A percentile compares a stretch with the other conserved stretches of the same genome.
phyloP scores from a whole-genome alignment of 768 basidiomycete species.

The Hemileccinum impolitum region DNA sequence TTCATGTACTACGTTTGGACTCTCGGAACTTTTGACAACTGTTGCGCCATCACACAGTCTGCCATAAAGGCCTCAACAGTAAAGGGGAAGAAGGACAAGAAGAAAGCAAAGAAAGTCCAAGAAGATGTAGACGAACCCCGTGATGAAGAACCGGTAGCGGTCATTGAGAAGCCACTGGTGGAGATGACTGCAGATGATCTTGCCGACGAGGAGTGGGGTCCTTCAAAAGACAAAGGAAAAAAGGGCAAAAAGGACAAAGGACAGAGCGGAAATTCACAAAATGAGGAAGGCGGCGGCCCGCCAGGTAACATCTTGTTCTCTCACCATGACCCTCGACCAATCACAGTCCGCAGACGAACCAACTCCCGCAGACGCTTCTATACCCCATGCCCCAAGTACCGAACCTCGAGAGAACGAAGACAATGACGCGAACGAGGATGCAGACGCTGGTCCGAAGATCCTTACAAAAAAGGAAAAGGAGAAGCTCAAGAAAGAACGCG shows the following conservation, averaged over 20 bases:
- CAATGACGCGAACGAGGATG: constrained; percentile 46
- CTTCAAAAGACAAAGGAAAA: constrained; percentile 26
- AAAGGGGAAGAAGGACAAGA: constrained; percentile 57
- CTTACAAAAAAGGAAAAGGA: constrained; percentile 97
- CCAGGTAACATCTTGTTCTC: constrained; percentile 9
- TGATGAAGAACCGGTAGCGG: constrained; percentile 23
- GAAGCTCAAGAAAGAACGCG: constrained; percentile 92
- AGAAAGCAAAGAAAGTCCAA: constrained; percentile 39
- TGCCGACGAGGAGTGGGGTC: constrained; percentile 71
- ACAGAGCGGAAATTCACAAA: constrained; percentile 19
- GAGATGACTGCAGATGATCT: constrained; percentile 68
- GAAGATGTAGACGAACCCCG: constrained; percentile 31
- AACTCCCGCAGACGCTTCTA: constrained; percentile 27
- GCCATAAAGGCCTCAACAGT: constrained; percentile 53
- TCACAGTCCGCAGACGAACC: constrained; percentile 16
- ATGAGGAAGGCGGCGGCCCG: constrained; percentile 10
- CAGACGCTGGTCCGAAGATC: constrained; percentile 59
- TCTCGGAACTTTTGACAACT: neutral
- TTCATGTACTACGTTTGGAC: constrained; percentile 3
- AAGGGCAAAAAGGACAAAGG: constrained; percentile 22
- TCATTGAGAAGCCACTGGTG: constrained; percentile 39
- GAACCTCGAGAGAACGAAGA: constrained; percentile 35
- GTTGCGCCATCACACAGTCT: constrained; percentile 41
- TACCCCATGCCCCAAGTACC: constrained; percentile 25
- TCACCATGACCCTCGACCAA: neutral